Evolutionary conservation across 2,329 filamentous ascomycete species (phyloP).

Genomic region (Colletotrichum lupini): DNA sequence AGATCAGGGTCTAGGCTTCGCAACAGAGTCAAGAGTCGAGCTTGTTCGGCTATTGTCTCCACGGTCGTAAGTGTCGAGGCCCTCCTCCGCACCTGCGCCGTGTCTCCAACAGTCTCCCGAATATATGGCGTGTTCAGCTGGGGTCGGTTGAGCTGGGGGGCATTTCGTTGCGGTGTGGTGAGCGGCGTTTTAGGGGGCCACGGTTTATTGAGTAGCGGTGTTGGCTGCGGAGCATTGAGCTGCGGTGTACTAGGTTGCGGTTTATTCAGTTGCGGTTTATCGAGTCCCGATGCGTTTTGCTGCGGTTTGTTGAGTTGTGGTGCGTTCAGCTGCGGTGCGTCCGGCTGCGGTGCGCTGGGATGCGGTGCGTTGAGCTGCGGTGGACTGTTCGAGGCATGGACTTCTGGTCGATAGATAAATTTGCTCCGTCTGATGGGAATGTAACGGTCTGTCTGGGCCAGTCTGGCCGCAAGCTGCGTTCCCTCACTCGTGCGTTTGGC

Average conservation of each 20-base stretch:
- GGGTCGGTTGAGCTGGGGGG: too few relatives aligned
- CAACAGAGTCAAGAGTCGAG: conserved; percentile 67
- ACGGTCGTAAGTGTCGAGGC: conserved; percentile 49
- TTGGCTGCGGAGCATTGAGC: too few relatives aligned
- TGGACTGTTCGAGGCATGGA: not conserved
- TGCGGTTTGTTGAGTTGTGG: too few relatives aligned
- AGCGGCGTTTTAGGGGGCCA: too few relatives aligned
- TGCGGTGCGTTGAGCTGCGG: conserved; percentile 34
- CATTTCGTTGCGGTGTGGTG: too few relatives aligned
- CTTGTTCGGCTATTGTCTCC: conserved; percentile 69
- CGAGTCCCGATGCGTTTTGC: not conserved
- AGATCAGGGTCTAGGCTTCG: conserved; percentile 64
- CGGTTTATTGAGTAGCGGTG: too few relatives aligned
- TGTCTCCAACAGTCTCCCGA: not conserved
- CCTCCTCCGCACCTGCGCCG: conserved; percentile 31
- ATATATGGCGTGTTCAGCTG: too few relatives aligned
- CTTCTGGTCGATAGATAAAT: conserved; percentile 41
- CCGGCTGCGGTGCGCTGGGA: not conserved
- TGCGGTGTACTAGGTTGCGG: not conserved
- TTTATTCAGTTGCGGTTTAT: too few relatives aligned
- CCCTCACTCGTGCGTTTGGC: conserved; percentile 72
- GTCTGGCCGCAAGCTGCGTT: conserved; percentile 67
- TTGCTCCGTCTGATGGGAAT: conserved; percentile 59
- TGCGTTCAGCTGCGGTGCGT: conserved; percentile 1
- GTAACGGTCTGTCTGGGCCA: conserved; percentile 66